phyloP scores from a whole-genome alignment of 371 early-diverging fungal species.

The Mucor velutinosus region DNA sequence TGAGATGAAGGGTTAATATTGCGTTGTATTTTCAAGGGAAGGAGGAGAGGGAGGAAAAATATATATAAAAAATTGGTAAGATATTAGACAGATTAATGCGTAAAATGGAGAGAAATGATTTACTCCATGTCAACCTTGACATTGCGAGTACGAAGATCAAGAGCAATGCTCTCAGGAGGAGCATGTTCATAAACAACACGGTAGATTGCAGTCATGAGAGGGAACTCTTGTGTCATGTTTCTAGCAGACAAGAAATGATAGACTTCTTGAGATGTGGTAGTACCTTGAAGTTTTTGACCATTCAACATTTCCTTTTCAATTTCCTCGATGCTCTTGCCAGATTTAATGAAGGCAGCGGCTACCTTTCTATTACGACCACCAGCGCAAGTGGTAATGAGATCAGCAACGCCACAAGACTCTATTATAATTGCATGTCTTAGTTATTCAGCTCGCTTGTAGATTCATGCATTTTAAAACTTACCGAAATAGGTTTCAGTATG shows the following conservation, averaged over 20 bases:
- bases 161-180: conserved; percentile 57
- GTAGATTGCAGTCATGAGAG: conserved; percentile 88
- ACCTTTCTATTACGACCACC: conserved; percentile 94
- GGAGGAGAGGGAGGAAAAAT: neutral
- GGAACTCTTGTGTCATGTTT: conserved; percentile 70
- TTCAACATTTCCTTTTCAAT: conserved; percentile 89
- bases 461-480: neutral
- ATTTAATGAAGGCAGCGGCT: conserved; percentile 83
- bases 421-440: neutral
- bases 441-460: neutral
- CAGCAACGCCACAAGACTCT: conserved; percentile 93
- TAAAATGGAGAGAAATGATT: neutral
- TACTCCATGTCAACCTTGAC: neutral
- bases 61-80: neutral
- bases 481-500: conserved; percentile 81
- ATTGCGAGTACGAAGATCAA: conserved; percentile 26
- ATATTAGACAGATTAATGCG: neutral
- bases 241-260: conserved; percentile 74
- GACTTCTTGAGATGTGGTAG: conserved; percentile 90
- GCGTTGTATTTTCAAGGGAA: neutral
- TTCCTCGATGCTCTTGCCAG: conserved; percentile 83
- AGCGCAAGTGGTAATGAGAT: conserved; percentile 91
- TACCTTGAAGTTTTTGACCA: conserved; percentile 98
- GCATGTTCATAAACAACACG: conserved; percentile 80
- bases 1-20: neutral